These are phyloP conservation scores for Irineochytrium annulatum DNA, from an alignment of 192 early-diverging fungal species.

Conservation along the genomic window DNA sequence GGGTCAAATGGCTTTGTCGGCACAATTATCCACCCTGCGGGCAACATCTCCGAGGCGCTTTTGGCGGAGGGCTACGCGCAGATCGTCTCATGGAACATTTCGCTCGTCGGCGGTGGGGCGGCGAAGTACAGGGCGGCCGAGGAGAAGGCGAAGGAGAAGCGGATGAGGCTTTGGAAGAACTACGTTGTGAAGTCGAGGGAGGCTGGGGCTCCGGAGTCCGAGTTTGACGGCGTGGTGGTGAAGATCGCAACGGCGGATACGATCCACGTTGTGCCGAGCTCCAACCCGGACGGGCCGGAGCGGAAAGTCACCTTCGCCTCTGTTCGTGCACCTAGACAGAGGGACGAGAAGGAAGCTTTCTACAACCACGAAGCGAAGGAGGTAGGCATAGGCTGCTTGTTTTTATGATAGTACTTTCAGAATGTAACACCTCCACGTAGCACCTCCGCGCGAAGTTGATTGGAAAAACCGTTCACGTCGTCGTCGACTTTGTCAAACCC, in stretches of 20 bases:
- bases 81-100: conserved; percentile 81
- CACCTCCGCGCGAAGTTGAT: conserved; percentile 82
- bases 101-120: conserved; percentile 68
- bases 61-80: conserved; percentile 77
- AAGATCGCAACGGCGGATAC: conserved; percentile 59
- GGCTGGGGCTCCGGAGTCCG: conserved; percentile 50
- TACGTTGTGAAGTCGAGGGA: conserved; percentile 53
- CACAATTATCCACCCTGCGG: conserved; percentile 73
- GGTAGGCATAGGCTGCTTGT: background rate
- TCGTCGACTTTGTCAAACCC: conserved; percentile 86
- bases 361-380: conserved; percentile 89
- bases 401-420: conserved; percentile 47
- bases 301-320: conserved; percentile 57
- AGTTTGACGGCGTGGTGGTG: conserved; percentile 58
- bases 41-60: conserved; percentile 88
- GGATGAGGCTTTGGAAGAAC: conserved; percentile 82
- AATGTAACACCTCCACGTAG: conserved; percentile 6
- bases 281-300: conserved; percentile 34
- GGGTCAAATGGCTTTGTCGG: conserved; percentile 74
- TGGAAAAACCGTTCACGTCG: conserved; percentile 73
- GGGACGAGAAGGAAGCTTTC: conserved; percentile 69
- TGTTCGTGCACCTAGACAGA: conserved; percentile 62
- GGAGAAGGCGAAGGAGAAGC: conserved; percentile 69
- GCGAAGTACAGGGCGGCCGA: conserved; percentile 74
- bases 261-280: conserved; percentile 43